Base-by-base conservation (phyloP, 768 basidiomycete genomes). In the Russula emetica region DNA sequence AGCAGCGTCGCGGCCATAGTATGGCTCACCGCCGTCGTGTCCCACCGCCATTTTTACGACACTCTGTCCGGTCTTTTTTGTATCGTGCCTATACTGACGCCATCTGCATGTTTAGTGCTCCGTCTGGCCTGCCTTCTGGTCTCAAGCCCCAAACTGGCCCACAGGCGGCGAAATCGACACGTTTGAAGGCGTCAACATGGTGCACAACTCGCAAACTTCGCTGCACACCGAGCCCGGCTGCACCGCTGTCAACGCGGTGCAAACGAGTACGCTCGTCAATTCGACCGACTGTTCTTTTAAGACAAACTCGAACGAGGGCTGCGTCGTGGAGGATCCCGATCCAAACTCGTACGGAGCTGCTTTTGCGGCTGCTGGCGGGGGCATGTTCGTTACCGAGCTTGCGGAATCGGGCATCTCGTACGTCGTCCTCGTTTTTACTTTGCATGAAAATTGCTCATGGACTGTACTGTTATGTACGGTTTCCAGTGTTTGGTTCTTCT, bases 151-250 rank as follows among this genome's bases (percentile, higher is more conserved):
- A 13, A 69, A 74, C 22, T 88, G 87, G 87, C 87, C 87, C 2
- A 71, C 72, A 14, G 86, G 86, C 66, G 85, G 83, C 73, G 81
- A 75, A 67, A 78, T 74, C 65, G 92, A 94, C 72, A 88, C 87
- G 11, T 83, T 94, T 63, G 92, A 94, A 72, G 88, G 85, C 38
- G 86, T 94, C 66, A 94, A 94, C 74, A 71, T 81, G 55, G 80
- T 81, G 47, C 77, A 78, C 3, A 75, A 77, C 59, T 90, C 87
- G 66, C 87, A 88, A 71, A 84, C 88, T 80, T 80, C 92, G 0
- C 76, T 93, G 18, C 92, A 93, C 72, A 90, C 90, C 0, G 76
- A 79, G 45, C 72, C 82, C 0, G 84, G 85, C 5, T 87, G 87
- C 72, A 80, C 72, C 0, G 80, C 83, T 69, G 73, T 77, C 28